Conservation (phyloP, 257 asterid species). For the Scutellaria barbata region DNA sequence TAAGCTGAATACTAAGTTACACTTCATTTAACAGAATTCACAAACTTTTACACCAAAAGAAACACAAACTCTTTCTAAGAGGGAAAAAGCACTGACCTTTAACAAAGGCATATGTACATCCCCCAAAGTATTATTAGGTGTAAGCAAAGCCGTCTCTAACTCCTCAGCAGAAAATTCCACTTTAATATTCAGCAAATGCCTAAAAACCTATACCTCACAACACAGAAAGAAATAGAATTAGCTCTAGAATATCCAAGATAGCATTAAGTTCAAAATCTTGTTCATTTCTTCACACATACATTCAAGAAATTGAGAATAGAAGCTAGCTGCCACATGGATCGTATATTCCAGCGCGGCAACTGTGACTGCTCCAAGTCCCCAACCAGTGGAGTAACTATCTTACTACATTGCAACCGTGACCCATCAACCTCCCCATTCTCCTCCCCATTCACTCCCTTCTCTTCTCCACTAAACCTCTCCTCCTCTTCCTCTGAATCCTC, state of each 20-base stretch:
- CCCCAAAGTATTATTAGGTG: conserved; percentile 80
- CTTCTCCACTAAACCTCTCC: conserved; percentile 44
- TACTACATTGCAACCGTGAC: conserved; percentile 57
- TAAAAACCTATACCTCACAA: conserved; percentile 71
- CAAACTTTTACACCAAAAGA: background rate
- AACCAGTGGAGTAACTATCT: conserved; percentile 64
- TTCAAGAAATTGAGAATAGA: conserved; percentile 89
- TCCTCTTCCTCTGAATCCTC: conserved; percentile 61
- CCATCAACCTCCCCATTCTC: conserved; percentile 54
- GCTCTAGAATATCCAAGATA: conserved; percentile 28
- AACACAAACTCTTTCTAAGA: conserved; percentile 37
- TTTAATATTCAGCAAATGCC: conserved; percentile 85
- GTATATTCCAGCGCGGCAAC: conserved; percentile 80
- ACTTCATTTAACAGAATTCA: conserved; percentile 25
- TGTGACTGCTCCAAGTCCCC: conserved; percentile 90
- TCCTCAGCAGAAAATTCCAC: conserved; percentile 94
- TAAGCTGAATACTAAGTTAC: conserved; percentile 21
- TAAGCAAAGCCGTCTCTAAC: conserved; percentile 89
- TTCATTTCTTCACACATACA: conserved; percentile 51
- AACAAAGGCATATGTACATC: conserved; percentile 93
- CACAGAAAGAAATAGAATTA: conserved; percentile 31
- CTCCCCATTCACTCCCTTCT: conserved; percentile 42
- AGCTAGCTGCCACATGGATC: conserved; percentile 99
- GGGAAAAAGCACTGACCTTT: conserved; percentile 44
- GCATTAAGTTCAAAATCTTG: conserved; percentile 32